phyloP scores from a whole-genome alignment of 805 yeast species.

The Wickerhamiella bombiphila region DNA sequence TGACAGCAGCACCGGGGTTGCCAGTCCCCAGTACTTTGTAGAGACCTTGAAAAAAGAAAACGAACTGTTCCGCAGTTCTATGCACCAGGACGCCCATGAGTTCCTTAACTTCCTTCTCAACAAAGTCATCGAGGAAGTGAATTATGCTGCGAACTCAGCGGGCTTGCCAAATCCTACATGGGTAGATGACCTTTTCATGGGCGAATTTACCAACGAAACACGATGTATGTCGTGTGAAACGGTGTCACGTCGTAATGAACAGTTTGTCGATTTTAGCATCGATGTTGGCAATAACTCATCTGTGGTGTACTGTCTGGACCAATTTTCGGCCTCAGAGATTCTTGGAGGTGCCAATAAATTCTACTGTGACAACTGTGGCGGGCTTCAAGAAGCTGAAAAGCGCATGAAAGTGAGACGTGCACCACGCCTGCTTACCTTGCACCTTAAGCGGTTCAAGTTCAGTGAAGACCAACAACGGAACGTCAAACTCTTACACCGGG shows the following conservation, averaged over 20 bases:
- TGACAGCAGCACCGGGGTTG: slow-evolving; percentile 57
- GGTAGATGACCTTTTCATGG: slow-evolving; percentile 61
- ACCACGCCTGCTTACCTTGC: slow-evolving; percentile 69
- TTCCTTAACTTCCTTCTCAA: slow-evolving; percentile 78
- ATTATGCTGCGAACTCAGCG: slow-evolving; percentile 11
- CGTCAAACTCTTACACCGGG: slow-evolving; percentile 74
- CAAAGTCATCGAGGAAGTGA: slow-evolving; percentile 40
- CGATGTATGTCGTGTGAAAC: slow-evolving; percentile 83
- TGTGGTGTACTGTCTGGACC: slow-evolving; percentile 60
- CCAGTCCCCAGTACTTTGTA: slow-evolving; percentile 64
- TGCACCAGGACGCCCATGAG: slow-evolving; percentile 99
- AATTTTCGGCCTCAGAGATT: slow-evolving; percentile 76
- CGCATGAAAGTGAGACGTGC: slow-evolving; percentile 63
- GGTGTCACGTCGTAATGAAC: slow-evolving; percentile 66
- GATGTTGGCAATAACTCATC: slow-evolving; percentile 67
- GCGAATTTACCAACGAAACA: slow-evolving; percentile 71
- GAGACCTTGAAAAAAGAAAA: slow-evolving; percentile 68
- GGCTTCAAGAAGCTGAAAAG: slow-evolving; percentile 87
- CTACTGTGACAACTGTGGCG: slow-evolving; percentile 79
- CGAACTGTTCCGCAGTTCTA: slow-evolving; percentile 68
- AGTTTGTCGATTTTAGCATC: slow-evolving; percentile 71
- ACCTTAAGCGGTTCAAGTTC: slow-evolving; percentile 84
- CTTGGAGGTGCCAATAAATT: slow-evolving; percentile 79
- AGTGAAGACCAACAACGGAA: slow-evolving; percentile 67
- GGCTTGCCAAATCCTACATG: slow-evolving; percentile 19